Evolutionary conservation across 2,329 filamentous ascomycete species (phyloP).

Genomic region (Trichoderma arundinaceum): DNA sequence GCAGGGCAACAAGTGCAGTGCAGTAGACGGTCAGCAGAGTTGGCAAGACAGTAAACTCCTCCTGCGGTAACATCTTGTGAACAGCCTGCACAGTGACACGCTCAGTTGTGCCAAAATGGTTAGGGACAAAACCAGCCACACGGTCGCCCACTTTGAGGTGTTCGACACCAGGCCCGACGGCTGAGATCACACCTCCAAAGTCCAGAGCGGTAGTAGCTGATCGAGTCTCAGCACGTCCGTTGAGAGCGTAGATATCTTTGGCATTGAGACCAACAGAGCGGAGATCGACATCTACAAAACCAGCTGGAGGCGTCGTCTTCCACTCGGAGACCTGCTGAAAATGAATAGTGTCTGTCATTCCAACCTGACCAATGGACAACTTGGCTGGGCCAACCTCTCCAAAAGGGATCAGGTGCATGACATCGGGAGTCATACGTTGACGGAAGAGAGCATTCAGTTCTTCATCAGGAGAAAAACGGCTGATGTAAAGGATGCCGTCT

Average conservation of each 20-base stretch:
- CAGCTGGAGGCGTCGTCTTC: slow-evolving; percentile 23
- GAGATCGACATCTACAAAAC: slow-evolving; percentile 19
- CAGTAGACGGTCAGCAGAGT: slow-evolving; percentile 33
- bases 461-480: slow-evolving; percentile 36
- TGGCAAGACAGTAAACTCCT: slow-evolving; percentile 35
- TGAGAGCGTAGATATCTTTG: slow-evolving; percentile 39
- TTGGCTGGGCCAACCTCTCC: slow-evolving; percentile 17
- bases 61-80: slow-evolving; percentile 40
- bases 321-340: slow-evolving; percentile 33
- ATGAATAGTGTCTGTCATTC: slow-evolving; percentile 34
- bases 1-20: slow-evolving; percentile 33
- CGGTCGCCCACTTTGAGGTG: slow-evolving; percentile 39
- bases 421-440: slow-evolving; percentile 5
- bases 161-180: slow-evolving; percentile 33
- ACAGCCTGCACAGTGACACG: slow-evolving; percentile 26
- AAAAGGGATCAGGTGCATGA: slow-evolving; percentile 19
- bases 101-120: slow-evolving; percentile 37
- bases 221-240: slow-evolving; percentile 40
- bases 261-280: slow-evolving; percentile 35
- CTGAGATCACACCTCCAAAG: slow-evolving; percentile 40
- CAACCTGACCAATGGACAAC: slow-evolving; percentile 31
- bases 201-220: slow-evolving; percentile 36
- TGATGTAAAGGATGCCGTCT: slow-evolving; percentile 32
- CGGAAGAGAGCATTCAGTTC: slow-evolving; percentile 36
- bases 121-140: slow-evolving; percentile 37